Evolutionary conservation across 2,329 filamentous ascomycete genomes (phyloP).

Genomic region (Aspergillus udagawae): DNA sequence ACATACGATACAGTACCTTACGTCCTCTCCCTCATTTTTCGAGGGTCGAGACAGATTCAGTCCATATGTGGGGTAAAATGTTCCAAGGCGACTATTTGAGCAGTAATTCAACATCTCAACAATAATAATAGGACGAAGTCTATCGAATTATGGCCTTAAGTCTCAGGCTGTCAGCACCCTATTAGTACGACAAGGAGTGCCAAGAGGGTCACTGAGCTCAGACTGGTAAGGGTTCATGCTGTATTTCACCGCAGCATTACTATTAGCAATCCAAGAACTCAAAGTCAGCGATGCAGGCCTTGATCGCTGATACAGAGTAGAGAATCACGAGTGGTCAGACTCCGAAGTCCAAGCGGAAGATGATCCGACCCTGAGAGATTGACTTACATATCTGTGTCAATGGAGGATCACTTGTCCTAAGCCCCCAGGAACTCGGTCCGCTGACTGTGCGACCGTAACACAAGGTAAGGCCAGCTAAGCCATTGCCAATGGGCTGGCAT

Average conservation of each 20-base stretch:
- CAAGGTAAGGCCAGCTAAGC: background rate
- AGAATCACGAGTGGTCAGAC: background rate
- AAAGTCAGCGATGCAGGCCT: background rate
- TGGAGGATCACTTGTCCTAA: background rate
- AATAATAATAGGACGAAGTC: background rate
- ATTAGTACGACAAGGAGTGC: background rate
- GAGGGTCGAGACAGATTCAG: background rate
- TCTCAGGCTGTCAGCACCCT: background rate
- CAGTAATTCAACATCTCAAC: background rate
- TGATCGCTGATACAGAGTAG: background rate
- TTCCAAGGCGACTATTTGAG: background rate
- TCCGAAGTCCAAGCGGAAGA: background rate
- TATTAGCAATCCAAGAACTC: background rate
- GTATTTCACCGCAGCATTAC: background rate
- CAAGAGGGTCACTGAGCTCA: background rate
- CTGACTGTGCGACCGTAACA: constrained; percentile 3
- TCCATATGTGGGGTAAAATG: background rate
- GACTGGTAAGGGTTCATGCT: background rate
- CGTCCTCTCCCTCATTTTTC: no score
- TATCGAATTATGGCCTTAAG: no score
- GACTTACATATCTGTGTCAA: background rate
- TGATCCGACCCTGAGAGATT: background rate
- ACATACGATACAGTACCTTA: background rate
- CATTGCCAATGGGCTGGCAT: constrained; percentile 21
- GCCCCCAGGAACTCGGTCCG: constrained; percentile 4